Conservation (phyloP, 371 early-diverging fungal species). For the Circinella minor region DNA sequence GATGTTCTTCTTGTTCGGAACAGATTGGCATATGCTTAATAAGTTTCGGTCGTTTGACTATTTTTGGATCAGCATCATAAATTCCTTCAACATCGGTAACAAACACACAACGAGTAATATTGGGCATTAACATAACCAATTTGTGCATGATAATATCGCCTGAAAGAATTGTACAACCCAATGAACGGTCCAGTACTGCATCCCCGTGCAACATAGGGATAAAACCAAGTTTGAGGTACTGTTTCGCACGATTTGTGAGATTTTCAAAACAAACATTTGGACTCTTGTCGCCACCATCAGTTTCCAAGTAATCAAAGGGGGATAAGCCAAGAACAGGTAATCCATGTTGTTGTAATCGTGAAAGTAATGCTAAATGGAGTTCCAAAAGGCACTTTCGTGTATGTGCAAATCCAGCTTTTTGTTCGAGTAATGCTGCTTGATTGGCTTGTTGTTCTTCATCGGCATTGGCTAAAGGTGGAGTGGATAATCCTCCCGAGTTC, state of each 20-base stretch:
- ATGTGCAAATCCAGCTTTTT: conserved; percentile 35
- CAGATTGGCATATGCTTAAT: conserved; percentile 20
- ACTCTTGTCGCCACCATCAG: conserved; percentile 31
- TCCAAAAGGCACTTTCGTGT: conserved; percentile 33
- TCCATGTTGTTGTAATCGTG: conserved; percentile 25
- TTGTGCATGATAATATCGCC: conserved; percentile 53
- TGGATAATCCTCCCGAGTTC: conserved; percentile 17
- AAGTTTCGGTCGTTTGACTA: conserved; percentile 20
- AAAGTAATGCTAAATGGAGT: conserved; percentile 28
- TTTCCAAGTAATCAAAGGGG: conserved; percentile 44
- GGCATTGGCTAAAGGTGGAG: conserved; percentile 12
- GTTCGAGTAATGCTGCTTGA: conserved; percentile 19
- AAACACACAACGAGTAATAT: conserved; percentile 47
- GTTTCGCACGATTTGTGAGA: conserved; percentile 22
- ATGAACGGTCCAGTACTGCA: conserved; percentile 40
- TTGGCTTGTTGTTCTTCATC: conserved; percentile 3
- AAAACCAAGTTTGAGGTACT: conserved; percentile 37
- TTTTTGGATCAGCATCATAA: conserved; percentile 47
- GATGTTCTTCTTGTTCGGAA: not conserved
- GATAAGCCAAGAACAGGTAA: conserved; percentile 42
- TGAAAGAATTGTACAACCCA: conserved; percentile 52
- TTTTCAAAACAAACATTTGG: conserved; percentile 15
- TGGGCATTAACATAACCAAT: conserved; percentile 28
- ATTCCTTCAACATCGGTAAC: conserved; percentile 57
- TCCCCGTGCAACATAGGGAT: conserved; percentile 58